Conservation (phyloP, 2,329 filamentous ascomycete species). For the Colletotrichum eremochloae region DNA sequence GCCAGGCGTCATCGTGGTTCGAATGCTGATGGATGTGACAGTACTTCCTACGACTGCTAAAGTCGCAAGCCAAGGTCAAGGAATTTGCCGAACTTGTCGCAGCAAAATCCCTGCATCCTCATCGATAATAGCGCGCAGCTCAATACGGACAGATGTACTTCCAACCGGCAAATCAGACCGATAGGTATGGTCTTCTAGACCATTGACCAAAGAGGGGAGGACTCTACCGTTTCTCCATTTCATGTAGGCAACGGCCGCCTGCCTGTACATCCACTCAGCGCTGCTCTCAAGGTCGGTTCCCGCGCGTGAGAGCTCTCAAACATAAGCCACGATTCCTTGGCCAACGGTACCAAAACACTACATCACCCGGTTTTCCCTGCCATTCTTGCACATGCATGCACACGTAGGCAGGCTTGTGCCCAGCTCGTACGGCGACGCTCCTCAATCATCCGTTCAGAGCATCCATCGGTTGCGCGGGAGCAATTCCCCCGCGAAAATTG, state of each 20-base stretch:
- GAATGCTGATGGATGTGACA: neutral
- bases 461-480: conserved; percentile 1
- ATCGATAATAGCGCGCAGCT: neutral
- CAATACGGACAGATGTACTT: neutral
- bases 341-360: neutral
- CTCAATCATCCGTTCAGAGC: neutral
- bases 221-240: conserved; percentile 19
- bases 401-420: neutral
- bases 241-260: conserved; percentile 21
- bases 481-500: conserved; percentile 8
- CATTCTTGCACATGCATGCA: neutral
- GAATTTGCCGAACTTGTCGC: neutral
- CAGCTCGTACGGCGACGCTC: neutral
- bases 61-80: neutral
- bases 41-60: conserved; percentile 6
- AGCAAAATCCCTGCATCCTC: neutral
- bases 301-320: conserved; percentile 8
- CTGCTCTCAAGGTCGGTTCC: neutral
- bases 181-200: neutral
- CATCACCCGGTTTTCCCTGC: neutral
- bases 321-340: conserved; percentile 19
- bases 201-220: conserved; percentile 17
- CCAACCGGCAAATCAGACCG: neutral
- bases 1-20: conserved; percentile 9
- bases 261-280: conserved; percentile 24